phyloP scores from a whole-genome alignment of 345 rosid genomes.

The Citrus inodora region DNA sequence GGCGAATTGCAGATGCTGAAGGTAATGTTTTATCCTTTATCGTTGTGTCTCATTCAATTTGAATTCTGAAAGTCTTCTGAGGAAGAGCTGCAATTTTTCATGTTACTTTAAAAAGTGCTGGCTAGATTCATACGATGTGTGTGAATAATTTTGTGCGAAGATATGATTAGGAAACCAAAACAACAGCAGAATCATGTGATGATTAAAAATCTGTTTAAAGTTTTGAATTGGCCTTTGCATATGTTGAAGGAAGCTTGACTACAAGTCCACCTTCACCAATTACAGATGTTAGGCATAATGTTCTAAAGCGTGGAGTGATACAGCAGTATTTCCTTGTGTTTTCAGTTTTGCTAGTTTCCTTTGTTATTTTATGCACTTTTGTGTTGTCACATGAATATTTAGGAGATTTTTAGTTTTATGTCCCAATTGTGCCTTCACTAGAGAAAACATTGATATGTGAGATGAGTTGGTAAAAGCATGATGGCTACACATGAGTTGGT shows the following conservation, averaged over 20 bases:
- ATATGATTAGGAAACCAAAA: not conserved
- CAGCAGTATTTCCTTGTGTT: not conserved
- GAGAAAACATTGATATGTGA: not conserved
- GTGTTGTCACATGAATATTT: not conserved
- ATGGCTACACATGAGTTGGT: not conserved
- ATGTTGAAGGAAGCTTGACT: not conserved
- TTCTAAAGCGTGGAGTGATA: not conserved
- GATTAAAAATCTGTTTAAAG: not conserved
- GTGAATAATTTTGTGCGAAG: not conserved
- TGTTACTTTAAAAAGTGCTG: not conserved
- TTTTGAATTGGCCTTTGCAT: not conserved
- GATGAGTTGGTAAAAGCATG: not conserved
- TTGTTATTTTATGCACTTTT: not conserved
- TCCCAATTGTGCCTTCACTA: not conserved
- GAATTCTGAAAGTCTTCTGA: not conserved
- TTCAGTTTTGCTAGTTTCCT: not conserved
- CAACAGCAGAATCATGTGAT: not conserved
- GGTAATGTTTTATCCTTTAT: conserved; percentile 36
- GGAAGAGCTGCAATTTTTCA: not conserved
- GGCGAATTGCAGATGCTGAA: conserved; percentile 52
- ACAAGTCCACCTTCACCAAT: not conserved
- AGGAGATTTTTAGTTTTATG: not conserved
- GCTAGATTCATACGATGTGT: not conserved
- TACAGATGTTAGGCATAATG: not conserved
- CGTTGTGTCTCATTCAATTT: not conserved